Evolutionary conservation across 768 basidiomycete genomes (phyloP), one percentile per base, ranked within the genome.

Genomic region (Leucogyrophana mollusca): DNA sequence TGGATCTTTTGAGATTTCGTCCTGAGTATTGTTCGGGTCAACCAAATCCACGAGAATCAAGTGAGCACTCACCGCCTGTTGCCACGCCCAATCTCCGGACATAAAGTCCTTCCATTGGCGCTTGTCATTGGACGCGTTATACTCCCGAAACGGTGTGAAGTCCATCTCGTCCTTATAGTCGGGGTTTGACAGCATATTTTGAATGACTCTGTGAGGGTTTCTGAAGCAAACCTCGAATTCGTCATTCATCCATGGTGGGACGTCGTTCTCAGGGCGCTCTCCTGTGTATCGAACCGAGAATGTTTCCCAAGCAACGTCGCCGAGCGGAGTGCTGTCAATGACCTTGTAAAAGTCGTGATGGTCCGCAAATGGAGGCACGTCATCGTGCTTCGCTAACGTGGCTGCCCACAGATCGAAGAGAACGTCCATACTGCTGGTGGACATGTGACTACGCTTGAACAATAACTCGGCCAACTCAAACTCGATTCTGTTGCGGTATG

Each of bases 231-330:
- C 54, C 24, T 60, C 53, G 36, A 52, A 64, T 8, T 46, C 49
- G 13, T 53, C 42, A 0, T 40, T 48, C 52, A 58, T 65, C 64
- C 61, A 65, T 7, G 52, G 38, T 3, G 57, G 56, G 2, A 46
- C 41, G 16, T 56, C 32, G 4, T 48, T 22, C 10, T 47, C 47
- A 3, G 47, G 40, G 2, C 45, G 22, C 9, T 37, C 43, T 3
- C 57, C 57, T 0, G 41, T 45, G 25, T 70, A 72, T 3, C 46
- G 33, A 5, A 68, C 25, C 1, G 47, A 43, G 45, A 75, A 68
- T 2, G 51, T 56, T 4, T 62, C 17, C 73, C 74, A 77, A 0
- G 70, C 61, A 9, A 59, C 58, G 21, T 67, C 66, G 9, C 71
- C 70, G 18, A 61, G 41, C 4, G 40, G 44, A n/a, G 65, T 73